Evolutionary conservation across 495 filamentous ascomycete genomes (phyloP), one percentile per base, ranked within the genome.

Genomic region (Penicillium soppii): DNA sequence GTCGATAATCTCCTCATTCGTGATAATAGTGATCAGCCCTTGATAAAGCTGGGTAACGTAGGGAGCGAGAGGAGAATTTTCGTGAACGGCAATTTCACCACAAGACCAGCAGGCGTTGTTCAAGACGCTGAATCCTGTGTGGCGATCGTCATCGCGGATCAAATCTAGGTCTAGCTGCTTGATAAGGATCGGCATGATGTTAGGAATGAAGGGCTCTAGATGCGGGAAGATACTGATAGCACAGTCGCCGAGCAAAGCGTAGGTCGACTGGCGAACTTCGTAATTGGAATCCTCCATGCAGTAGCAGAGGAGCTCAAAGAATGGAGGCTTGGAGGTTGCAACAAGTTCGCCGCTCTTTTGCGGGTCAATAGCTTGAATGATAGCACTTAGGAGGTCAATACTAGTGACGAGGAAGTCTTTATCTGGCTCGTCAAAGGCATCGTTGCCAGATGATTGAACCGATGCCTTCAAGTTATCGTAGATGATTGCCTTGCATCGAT

Each of bases 81-180:
- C 83, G 58, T 91, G 84, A 68, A 97, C 84, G 7, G 91, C 85
- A 50, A 99, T 95, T 72, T 99, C 94, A 15, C 94, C 94, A 19
- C 84, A 87, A 25, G 92, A 94, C 94, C 94, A 99, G 74, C 95
- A 97, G 23, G 94, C 92, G 63, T 99, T 99, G 78, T 97, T 99
- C 50, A 97, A 80, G 15, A 96, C 92, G 37, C 88, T 87, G 67
- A 95, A 97, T 7, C 85, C 84, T 7, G 82, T 89, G 48, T 83
- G 77, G 22, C 86, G 78, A 50, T 91, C 87, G 41, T 91, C 85
- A 43, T 89, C 83, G 6, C 82, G 69, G 38, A 90, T 82, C 41
- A 81, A 72, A 49, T 90, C 87, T 37, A 97, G 72, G 59, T 97
- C 91, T 26, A 99, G 77, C 57, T 96, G 91, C 49, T 84, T 81